Evolutionary conservation across 2,329 filamentous ascomycete species (phyloP).

Genomic region (Plectosphaerella cucumerina): DNA sequence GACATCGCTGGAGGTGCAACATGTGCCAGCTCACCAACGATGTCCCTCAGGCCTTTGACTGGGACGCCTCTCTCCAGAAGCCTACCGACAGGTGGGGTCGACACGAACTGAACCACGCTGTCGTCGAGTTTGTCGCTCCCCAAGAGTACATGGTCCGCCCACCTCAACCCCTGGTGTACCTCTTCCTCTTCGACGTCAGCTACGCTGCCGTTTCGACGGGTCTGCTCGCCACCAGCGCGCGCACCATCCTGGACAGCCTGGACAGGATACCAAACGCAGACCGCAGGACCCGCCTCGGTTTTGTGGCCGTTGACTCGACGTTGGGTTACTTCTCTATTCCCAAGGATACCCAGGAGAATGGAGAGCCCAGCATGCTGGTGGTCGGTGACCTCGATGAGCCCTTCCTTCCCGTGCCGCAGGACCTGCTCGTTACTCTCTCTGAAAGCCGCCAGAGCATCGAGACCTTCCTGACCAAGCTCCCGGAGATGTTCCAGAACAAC

Average conservation of each 20-base stretch:
- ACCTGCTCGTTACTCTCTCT: conserved; percentile 82
- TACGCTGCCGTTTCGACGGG: conserved; percentile 86
- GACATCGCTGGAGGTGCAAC: conserved; percentile 97
- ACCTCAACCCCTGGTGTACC: conserved; percentile 89
- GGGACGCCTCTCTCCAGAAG: conserved; percentile 90
- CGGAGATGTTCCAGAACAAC: conserved; percentile 95
- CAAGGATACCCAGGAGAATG: conserved; percentile 78
- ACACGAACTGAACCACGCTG: conserved; percentile 89
- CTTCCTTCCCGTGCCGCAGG: conserved; percentile 89
- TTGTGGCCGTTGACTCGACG: conserved; percentile 91
- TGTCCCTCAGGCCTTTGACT: conserved; percentile 98
- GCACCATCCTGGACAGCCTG: conserved; percentile 91
- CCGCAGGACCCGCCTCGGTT: conserved; percentile 84
- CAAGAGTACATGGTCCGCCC: conserved; percentile 99
- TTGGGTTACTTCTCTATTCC: conserved; percentile 96
- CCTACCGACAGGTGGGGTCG: conserved; percentile 88
- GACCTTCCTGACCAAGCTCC: conserved; percentile 82
- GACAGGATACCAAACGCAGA: conserved; percentile 98
- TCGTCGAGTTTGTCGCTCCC: conserved; percentile 95
- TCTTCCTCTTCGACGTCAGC: conserved; percentile 94
- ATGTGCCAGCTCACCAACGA: conserved; percentile 99
- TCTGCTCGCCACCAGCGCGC: conserved; percentile 83
- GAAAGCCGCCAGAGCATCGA: conserved; percentile 91
- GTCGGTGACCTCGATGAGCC: conserved; percentile 95
- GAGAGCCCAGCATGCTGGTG: conserved; percentile 86